Conservation (phyloP, 2,329 filamentous ascomycete genomes). For the Lachnellula hyalina region DNA sequence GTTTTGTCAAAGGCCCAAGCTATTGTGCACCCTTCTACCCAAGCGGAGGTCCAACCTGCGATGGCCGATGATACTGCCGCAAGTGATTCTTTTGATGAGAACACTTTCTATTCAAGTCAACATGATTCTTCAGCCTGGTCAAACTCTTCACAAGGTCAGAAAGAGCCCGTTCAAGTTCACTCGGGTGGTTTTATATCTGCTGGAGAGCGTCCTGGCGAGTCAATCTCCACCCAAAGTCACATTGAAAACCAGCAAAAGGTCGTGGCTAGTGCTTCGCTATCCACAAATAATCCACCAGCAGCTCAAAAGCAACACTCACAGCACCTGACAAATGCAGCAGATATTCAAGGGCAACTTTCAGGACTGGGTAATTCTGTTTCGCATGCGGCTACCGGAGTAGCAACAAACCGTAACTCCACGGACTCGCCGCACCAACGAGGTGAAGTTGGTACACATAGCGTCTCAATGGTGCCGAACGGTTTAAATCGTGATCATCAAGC, state of each 20-base stretch:
- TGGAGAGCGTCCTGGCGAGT: constrained; percentile 18
- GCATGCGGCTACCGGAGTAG: constrained; percentile 4
- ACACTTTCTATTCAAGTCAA: constrained; percentile 93
- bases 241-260: constrained; percentile 20
- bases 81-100: constrained; percentile 84
- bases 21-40: constrained; percentile 60
- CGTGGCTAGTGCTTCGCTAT: constrained; percentile 26
- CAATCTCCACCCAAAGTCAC: constrained; percentile 19
- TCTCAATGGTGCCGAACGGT: not conserved
- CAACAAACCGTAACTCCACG: not conserved
- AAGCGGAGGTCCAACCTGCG: constrained; percentile 52
- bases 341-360: not conserved
- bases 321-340: constrained; percentile 6
- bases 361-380: constrained; percentile 9
- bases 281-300: constrained; percentile 27
- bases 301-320: constrained; percentile 15
- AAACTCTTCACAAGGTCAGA: constrained; percentile 32
- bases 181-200: constrained; percentile 19
- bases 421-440: not conserved
- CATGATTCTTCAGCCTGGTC: constrained; percentile 67
- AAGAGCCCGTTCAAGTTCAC: constrained; percentile 21
- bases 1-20: constrained; percentile 67
- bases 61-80: constrained; percentile 54
- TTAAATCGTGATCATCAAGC: constrained; percentile 30
- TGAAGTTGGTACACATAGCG: not conserved